Evolutionary conservation across 164 flowering plant genomes (phyloP), one percentile per base, ranked within the genome.

Genomic region (Dillenia suffruticosa): DNA sequence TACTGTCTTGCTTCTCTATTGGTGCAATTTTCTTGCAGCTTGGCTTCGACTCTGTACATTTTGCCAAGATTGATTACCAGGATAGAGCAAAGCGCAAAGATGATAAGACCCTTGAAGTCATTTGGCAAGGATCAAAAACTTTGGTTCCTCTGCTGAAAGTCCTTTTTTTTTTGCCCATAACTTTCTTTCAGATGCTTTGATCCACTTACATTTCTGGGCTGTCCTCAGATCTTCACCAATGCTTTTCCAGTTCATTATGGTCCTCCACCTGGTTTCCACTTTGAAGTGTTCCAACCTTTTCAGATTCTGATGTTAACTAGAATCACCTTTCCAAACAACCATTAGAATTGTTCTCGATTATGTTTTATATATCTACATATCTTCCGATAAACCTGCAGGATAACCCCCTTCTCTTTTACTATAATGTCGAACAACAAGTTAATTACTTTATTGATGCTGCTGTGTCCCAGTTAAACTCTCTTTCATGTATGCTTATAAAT

Each of bases 51-150:
- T 92, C 98, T 54, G 74, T 89, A 52, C 85, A 81, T 76, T 92
- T 92, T 75, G 96, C 96, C 5, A 81, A 96, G 67, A 84, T 92
- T 58, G 95, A 92, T 75, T 92, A 89, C 65, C 98, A 92, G 68
- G 98, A 92, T 72, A 79, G 91, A 72, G 86, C 70, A 52, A 79
- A 80, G 58, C 84, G 98, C 47, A 82, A 69, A 64, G 73, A 5
- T n/a, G 86, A 88, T 63, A 92, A 84, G 69, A 72, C 91, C 65
- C 88, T 92, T 26, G 98, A 89, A 77, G 92, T 90, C 57, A 69
- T 92, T 51, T 92, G 98, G 98, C 86, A 79, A 46, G 96, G 90
- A 9, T 92, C 96, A 14, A 82, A 73, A 61, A 89, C 90, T 85
- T 89, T 74, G 90, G 96, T 63, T 77, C 95, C 46, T 77, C 95